phyloP scores from a whole-genome alignment of 176 grass and related monocot genomes.

The Lolium perenne region DNA sequence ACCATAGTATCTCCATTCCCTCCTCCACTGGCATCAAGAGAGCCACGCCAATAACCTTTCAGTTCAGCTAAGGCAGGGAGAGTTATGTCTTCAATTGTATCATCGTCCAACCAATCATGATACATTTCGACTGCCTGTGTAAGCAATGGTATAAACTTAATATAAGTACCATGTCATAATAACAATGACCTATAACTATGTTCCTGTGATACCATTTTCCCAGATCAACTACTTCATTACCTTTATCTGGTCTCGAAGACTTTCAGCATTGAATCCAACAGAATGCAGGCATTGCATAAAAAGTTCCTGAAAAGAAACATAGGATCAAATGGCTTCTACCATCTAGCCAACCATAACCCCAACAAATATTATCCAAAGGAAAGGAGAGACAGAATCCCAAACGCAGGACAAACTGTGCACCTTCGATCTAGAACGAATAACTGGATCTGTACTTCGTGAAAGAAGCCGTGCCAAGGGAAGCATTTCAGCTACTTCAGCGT shows the following conservation, averaged over 20 bases:
- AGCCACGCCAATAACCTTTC: slow-evolving; percentile 90
- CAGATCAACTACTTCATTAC: slow-evolving; percentile 48
- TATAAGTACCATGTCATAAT: slow-evolving; percentile 26
- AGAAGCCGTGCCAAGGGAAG: slow-evolving; percentile 95
- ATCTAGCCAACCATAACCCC: slow-evolving; percentile 32
- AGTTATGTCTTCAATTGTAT: slow-evolving; percentile 84
- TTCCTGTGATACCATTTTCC: slow-evolving; percentile 36
- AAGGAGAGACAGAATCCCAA: slow-evolving; percentile 26
- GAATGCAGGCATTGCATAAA: slow-evolving; percentile 93
- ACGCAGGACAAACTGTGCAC: slow-evolving; percentile 47
- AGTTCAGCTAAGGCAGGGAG: slow-evolving; percentile 96
- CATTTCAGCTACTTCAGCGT: slow-evolving; percentile 98
- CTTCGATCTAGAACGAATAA: slow-evolving; percentile 90
- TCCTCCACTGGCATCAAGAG: slow-evolving; percentile 97
- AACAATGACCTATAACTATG: slow-evolving; percentile 31
- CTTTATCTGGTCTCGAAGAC: slow-evolving; percentile 90
- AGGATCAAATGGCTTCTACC: slow-evolving; percentile 33
- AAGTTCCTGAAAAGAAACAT: slow-evolving; percentile 78
- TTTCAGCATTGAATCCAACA: slow-evolving; percentile 90
- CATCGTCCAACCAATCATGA: slow-evolving; percentile 75
- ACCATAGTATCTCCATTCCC: slow-evolving; percentile 98
- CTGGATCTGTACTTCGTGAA: slow-evolving; percentile 98
- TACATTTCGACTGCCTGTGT: slow-evolving; percentile 82
- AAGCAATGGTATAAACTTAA: slow-evolving; percentile 38
- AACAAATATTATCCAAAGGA: slow-evolving; percentile 36